Evolutionary conservation across 768 basidiomycete genomes (phyloP), one percentile per base, ranked within the genome.

Genomic region (Phaeotremella skinneri): DNA sequence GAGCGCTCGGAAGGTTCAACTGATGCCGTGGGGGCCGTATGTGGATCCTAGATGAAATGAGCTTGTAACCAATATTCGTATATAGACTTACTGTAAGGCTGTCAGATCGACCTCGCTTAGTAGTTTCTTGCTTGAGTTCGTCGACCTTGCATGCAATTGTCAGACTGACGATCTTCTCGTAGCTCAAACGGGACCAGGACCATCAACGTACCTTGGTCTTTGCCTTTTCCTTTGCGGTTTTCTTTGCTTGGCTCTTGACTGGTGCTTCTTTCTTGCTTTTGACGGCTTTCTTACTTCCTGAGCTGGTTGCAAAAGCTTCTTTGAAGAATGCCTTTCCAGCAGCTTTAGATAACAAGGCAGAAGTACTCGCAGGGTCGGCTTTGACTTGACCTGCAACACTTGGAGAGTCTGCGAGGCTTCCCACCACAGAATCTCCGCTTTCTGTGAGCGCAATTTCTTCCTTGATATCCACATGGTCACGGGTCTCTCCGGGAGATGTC

Each of bases 201-300:
- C 16, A 16, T 30, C 16, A 13, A 54, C 54, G 7, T n/a, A 56
- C 60, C 56, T 65, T 65, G 14, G 53, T 55, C 42, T 58, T 58
- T 20, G 48, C 53, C 26, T 52, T 58, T 16, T 42, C 32, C 34
- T 59, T 59, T 3, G 34, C 58, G 26, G 49, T 31, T 20, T 42
- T 42, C 34, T 61, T 61, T 55, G 56, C 56, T 31, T 31, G 21
- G 14, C 51, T 31, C 13, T 30, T n/a, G 25, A 20, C 25, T 30
- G 51, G 4, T 3, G n/a, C 51, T 20, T 31, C 29, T n/a, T 17
- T 34, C 31, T 52, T 52, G 4, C 26, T n/a, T 14, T 45, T 49
- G 16, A 37, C 30, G 7, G 43, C 30, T 21, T 21, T 14, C 34
- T 16, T 39, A 5, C 34, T 37, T 7, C 9, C 9, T 37, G 34